Percentiles rank a stretch among this genome's conserved stretches.
Evolutionary conservation across 2,329 filamentous ascomycete genomes (phyloP).

Genomic region (Ophiostoma himal-ulmi): DNA sequence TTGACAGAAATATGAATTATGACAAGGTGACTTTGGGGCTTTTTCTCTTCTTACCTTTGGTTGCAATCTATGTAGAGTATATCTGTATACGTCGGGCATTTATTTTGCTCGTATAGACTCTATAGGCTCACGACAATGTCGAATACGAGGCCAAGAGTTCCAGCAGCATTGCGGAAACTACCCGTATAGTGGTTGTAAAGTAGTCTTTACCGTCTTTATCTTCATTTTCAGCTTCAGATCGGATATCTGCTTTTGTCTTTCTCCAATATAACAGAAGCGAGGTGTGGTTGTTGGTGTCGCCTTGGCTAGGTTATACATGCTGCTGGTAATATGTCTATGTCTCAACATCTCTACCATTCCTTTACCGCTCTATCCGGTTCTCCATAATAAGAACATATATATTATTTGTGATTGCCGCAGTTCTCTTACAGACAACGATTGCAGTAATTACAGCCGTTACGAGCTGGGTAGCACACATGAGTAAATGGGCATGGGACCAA

Average conservation of each 20-base stretch:
- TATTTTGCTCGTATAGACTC: neutral
- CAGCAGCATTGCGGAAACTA: neutral
- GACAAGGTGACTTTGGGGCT: neutral
- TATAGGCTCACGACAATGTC: too few relatives aligned
- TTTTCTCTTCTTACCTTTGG: neutral
- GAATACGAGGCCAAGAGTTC: neutral
- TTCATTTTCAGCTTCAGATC: neutral
- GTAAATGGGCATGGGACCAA: neutral
- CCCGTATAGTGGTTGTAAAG: neutral
- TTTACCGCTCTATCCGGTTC: too few relatives aligned
- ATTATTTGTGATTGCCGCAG: neutral
- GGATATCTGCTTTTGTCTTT: neutral
- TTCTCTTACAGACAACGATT: neutral
- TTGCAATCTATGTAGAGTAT: neutral
- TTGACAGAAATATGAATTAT: constrained; percentile 5
- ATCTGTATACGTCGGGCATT: neutral
- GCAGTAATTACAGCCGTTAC: neutral
- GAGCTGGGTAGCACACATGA: neutral
- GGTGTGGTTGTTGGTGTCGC: neutral
- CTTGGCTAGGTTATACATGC: neutral
- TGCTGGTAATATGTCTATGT: neutral
- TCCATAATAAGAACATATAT: neutral
- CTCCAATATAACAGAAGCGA: neutral
- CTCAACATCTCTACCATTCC: too few relatives aligned
- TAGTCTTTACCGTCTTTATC: neutral